Evolutionary conservation across 2,329 filamentous ascomycete genomes (phyloP), one percentile per base, ranked within the genome.

Genomic region (Aspergillus fischeri): DNA sequence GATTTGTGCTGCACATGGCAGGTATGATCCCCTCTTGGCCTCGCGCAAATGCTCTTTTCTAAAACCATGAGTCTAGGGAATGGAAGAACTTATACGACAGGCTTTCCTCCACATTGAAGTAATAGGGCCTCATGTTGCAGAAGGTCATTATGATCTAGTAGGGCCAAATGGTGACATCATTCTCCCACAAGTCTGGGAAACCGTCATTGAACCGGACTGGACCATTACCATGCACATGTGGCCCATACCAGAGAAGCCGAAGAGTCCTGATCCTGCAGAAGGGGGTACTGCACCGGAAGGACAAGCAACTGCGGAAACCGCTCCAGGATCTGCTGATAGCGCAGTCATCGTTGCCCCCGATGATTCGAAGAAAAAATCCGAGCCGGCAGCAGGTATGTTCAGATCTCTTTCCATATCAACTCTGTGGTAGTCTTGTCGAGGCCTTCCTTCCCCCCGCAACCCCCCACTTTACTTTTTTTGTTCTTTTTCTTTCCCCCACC

Each of bases 1-100:
- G 85, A 92, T 61, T 74, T 95, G 29, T 96, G 92, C 74, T 85
- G 86, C 67, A 94, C 87, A 2, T 95, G 91, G 91, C 79, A 81
- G 78, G 90, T 92, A 84, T 71, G 85, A 82, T 28, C 35, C 4
- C 38, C n/a, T 9, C 41, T 41, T 61, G 35, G 64, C 75, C 63
- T 75, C 60, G 10, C 20, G n/a, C 38, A 49, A 44, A 54, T 64
- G 49, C 20, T n/a, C 7, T 10, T 44, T 11, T n/a, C 21, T 24
- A 17, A 6, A 25, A 17, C n/a, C 50, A 49, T 20, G 14, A 17
- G 24, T 56, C 38, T 38, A 92, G 88, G 89, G 89, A 20, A 93
- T 94, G 89, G 89, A 93, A 72, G 87, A 91, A 49, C 81, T 94
- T 41, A 93, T 94, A 71, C 89, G 89, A 68, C 90, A 93, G 76